Evolutionary conservation across 75 land plant species (phyloP), one percentile per base, ranked within the genome.

Genomic region (Pseudotsuga menziesii): DNA sequence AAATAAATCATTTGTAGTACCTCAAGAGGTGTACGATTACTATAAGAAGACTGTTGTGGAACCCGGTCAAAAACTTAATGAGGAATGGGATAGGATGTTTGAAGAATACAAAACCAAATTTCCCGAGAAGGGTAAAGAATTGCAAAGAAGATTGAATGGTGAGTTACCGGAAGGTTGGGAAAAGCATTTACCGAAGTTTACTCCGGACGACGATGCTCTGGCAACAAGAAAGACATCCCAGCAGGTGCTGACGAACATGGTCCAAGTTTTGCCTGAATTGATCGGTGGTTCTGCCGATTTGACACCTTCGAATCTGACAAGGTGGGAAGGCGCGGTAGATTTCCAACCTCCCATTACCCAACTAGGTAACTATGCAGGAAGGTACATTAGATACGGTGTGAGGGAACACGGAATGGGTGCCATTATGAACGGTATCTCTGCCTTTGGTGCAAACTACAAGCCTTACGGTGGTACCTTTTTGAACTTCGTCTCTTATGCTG

Each of bases 401-500:
- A 56, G 97, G 5, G 97, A 94, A 59, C 94, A 91, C 56, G 92
- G 85, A 0, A 94, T 94, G 94, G 94, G 88, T 57, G 97, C 86
- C 67, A 94, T 94, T 32, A 82, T 79, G 77, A 94, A 92, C 72
- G 92, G 97, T n/a, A 88, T 94, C 72, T 91, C 85, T 20, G 83
- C 82, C 74, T 92, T 89, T 79, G 66, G 84, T 22, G 79, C 87
- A 55, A 94, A 94, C 0, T 85, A 92, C 19, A 78, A 92, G 71
- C 97, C 92, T 4, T 94, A 88, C 80, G 84, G 90, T 58, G 97
- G 94, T 2, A 94, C 97, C 23, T 94, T 94, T 81, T 90, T 94
- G 77, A 88, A 88, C 63, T 92, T 94, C 83, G 88, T 94, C 9
- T 94, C 92, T 77, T 92, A 94, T 83, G 85, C 92, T 90, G 77